Percentiles rank a stretch among this genome's conserved stretches.
phyloP scores from a whole-genome alignment of 2,329 filamentous ascomycete genomes.

The Ceratocystis eucalypticola region DNA sequence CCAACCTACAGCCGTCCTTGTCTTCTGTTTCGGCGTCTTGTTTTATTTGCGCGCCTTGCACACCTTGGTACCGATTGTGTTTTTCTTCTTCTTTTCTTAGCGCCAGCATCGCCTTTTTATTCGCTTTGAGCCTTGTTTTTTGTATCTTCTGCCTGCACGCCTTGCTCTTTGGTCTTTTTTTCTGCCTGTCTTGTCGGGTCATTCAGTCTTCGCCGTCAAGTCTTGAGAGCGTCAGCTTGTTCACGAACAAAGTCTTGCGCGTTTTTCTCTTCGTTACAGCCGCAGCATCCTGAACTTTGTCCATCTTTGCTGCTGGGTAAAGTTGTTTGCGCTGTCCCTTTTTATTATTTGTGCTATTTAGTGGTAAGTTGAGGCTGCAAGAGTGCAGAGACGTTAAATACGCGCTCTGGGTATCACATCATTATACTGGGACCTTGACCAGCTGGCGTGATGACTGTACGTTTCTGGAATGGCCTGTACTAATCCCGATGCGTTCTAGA shows the following conservation, averaged over 20 bases:
- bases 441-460: not conserved
- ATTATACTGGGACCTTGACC: not conserved
- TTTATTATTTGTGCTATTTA: conserved; percentile 12
- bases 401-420: too few relatives aligned
- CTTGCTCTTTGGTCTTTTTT: not conserved
- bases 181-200: not conserved
- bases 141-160: not conserved
- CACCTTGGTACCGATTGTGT: not conserved
- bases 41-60: not conserved
- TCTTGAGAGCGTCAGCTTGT: not conserved
- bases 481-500: conserved; percentile 7
- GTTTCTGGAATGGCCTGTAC: not conserved
- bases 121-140: not conserved
- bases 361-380: conserved; percentile 2
- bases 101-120: conserved; percentile 3
- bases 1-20: not conserved
- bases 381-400: too few relatives aligned
- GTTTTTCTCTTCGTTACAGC: conserved; percentile 17
- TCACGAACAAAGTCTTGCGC: not conserved
- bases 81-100: not conserved
- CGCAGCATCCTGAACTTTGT: not conserved
- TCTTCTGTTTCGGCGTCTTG: not conserved
- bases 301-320: not conserved
- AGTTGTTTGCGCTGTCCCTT: conserved; percentile 11
- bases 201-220: not conserved